Conservation (phyloP, 192 early-diverging fungal species). For the Backusella circina region DNA sequence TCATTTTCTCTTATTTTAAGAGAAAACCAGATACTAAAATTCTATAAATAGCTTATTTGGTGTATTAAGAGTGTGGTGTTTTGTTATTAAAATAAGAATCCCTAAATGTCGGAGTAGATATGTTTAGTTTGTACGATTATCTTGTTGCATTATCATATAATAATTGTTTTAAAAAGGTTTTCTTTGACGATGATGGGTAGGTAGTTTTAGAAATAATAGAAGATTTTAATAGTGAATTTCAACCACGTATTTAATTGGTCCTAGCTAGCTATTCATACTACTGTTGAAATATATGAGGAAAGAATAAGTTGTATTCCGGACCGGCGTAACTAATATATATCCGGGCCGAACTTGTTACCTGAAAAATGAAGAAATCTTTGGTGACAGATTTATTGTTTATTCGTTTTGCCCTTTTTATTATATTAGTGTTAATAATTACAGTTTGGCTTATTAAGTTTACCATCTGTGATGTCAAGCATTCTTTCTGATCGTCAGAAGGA, state of each 20-base stretch:
- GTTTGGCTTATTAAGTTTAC: not conserved
- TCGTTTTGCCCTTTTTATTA: not conserved
- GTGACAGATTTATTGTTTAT: constrained; percentile 5
- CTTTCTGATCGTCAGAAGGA: constrained; percentile 71
- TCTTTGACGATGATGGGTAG: too few relatives aligned
- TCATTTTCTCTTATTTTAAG: too few relatives aligned
- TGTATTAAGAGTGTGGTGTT: too few relatives aligned
- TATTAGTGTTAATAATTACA: not conserved
- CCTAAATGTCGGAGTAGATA: not conserved
- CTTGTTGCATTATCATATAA: not conserved
- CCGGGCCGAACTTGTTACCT: not conserved
- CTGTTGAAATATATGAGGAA: too few relatives aligned
- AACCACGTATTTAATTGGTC: too few relatives aligned
- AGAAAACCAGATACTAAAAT: too few relatives aligned
- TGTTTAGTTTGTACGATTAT: not conserved
- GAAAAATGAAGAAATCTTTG: not conserved
- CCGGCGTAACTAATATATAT: not conserved
- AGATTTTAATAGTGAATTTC: too few relatives aligned
- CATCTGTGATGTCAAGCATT: constrained; percentile 39
- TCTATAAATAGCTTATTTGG: too few relatives aligned
- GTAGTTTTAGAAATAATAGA: too few relatives aligned
- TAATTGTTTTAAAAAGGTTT: too few relatives aligned
- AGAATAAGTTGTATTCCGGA: not conserved
- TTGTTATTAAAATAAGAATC: not conserved
- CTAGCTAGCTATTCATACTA: too few relatives aligned